Evolutionary conservation across 208 protist species (phyloP).

Genomic region (Leishmania braziliensis): DNA sequence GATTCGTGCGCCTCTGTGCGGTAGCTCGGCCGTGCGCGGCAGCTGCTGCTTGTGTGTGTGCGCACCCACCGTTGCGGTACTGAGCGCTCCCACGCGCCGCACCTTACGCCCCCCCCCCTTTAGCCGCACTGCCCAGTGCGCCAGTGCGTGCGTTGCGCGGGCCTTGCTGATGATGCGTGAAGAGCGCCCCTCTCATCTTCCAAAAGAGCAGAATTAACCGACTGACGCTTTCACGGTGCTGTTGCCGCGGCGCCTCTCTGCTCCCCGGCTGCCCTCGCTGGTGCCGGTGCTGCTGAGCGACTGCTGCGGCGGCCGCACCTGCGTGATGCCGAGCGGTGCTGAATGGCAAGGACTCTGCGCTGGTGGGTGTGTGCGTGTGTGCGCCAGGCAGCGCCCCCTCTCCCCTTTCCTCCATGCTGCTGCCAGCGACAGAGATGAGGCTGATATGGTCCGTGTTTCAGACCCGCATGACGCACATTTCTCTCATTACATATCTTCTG

Average conservation of each 20-base stretch:
- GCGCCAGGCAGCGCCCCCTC: neutral
- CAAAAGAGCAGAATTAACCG: conserved; percentile 56
- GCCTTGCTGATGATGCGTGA: conserved; percentile 47
- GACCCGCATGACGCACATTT: conserved; percentile 60
- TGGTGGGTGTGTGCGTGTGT: conserved; percentile 3
- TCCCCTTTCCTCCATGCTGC: neutral
- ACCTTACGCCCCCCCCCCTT: neutral
- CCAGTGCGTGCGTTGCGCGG: neutral
- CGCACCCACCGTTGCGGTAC: neutral
- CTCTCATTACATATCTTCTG: conserved; percentile 65
- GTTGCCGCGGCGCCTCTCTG: neutral
- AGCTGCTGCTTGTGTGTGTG: neutral
- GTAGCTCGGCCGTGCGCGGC: neutral
- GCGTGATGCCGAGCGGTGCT: conserved; percentile 40
- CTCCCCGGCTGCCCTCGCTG: conserved; percentile 6
- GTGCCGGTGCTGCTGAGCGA: conserved; percentile 2
- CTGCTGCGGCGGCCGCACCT: neutral
- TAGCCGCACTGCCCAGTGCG: neutral
- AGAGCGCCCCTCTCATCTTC: conserved; percentile 44
- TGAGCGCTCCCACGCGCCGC: neutral
- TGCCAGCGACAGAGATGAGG: conserved; percentile 48
- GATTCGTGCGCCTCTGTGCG: conserved; percentile 14
- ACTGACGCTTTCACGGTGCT: conserved; percentile 21
- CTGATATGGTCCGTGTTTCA: conserved; percentile 88
- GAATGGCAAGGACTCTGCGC: conserved; percentile 6